phyloP scores from a whole-genome alignment of 140 eudicot species.

The Erigeron philadelphicus region DNA sequence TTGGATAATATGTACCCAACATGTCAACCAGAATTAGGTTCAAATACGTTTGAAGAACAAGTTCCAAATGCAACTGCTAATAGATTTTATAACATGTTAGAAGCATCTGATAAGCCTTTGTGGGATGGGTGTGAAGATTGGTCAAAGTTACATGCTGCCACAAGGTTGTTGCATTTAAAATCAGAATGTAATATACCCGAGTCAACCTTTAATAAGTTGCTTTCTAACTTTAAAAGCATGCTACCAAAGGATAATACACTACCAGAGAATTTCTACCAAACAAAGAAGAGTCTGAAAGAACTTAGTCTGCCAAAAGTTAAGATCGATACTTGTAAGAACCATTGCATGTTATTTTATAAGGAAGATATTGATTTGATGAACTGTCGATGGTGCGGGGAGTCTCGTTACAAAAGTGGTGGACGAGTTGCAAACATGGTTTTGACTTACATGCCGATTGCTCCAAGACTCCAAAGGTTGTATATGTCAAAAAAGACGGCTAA shows the following conservation, averaged over 20 bases:
- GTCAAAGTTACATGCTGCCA: background rate
- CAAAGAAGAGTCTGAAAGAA: background rate
- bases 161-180: background rate
- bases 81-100: background rate
- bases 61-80: background rate
- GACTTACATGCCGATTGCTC: background rate
- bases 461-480: background rate
- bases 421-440: background rate
- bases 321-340: background rate
- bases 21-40: background rate
- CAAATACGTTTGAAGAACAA: background rate
- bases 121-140: too few relatives aligned
- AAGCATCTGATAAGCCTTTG: too few relatives aligned
- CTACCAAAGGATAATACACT: background rate
- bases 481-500: background rate
- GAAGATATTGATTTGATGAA: background rate
- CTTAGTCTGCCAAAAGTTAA: background rate
- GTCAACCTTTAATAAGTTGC: background rate
- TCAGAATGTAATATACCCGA: background rate
- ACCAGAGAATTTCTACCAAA: background rate
- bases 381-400: background rate
- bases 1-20: slow-evolving; percentile 2
- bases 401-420: background rate
- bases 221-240: background rate
- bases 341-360: background rate